Conservation (phyloP, 2,329 filamentous ascomycete genomes). For the Pestalotiopsis sp. region DNA sequence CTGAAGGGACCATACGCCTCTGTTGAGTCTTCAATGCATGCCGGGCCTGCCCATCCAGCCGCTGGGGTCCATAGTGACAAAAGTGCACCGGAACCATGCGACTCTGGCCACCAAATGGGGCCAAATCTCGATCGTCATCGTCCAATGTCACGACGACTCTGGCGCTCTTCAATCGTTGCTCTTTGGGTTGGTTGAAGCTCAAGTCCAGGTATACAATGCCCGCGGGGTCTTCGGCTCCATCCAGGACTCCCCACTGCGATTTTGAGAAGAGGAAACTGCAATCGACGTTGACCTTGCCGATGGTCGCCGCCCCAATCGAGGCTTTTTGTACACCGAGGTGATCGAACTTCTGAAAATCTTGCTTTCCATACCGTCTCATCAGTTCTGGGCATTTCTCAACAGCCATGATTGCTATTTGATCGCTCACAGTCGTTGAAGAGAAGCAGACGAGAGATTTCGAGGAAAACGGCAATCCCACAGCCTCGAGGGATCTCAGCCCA, state of each 20-base stretch:
- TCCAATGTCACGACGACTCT: slow-evolving; percentile 28
- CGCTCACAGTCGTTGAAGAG: too few species aligned
- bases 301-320: slow-evolving; percentile 20
- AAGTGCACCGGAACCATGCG: slow-evolving; percentile 25
- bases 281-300: slow-evolving; percentile 28
- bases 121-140: slow-evolving; percentile 25
- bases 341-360: slow-evolving; percentile 27
- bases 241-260: slow-evolving; percentile 30
- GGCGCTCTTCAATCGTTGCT: slow-evolving; percentile 26
- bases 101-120: slow-evolving; percentile 5
- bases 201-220: slow-evolving; percentile 32
- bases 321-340: slow-evolving; percentile 19
- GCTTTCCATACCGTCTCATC: slow-evolving; percentile 22
- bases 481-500: too few species aligned
- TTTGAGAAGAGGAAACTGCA: slow-evolving; percentile 31
- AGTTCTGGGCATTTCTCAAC: too few species aligned
- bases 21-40: not conserved
- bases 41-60: slow-evolving; percentile 21
- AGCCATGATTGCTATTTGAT: too few species aligned
- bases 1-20: not conserved
- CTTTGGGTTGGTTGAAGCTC: slow-evolving; percentile 25
- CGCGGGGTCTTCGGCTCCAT: slow-evolving; percentile 20
- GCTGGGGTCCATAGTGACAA: slow-evolving; percentile 25
- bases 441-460: too few species aligned
- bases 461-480: too few species aligned